Base-by-base conservation (phyloP, 2,329 filamentous ascomycete genomes). In the Colletotrichum eleusines region DNA sequence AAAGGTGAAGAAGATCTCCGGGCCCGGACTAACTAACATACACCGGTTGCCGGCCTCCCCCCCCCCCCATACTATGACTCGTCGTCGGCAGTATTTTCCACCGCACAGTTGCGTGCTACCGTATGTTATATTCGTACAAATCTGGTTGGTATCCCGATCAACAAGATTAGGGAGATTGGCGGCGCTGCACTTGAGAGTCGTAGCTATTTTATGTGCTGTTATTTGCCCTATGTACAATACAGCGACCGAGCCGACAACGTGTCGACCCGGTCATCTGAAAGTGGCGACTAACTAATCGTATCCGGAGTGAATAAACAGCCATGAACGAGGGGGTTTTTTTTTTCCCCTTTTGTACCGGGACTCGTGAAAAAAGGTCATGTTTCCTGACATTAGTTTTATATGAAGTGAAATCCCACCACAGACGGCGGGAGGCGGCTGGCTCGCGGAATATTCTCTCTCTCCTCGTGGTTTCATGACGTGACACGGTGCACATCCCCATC, bases 111-210 rank as follows among this genome's bases (percentile, higher is more conserved):
- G 26, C 6, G 23, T 18, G 23, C 23, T 8, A 23, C 12, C 5
- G 9, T 2, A 50, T 18, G 6, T 3, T 2, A n/a, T n/a, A n/a
- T n/a, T n/a, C n/a, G n/a, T n/a, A n/a, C n/a, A 28, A 3, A 2
- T 50, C 14, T 9, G 46, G 3, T 18, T 18, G 3, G 5, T 8
- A 8, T 28, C 6, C 12, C 46, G 14, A 26, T 50, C 12, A 9
- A 6, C 2, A 8, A 1, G 4, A 16, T 8, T 3, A 8, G 12
- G 7, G 2, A 8, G 46, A 28, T 28, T 28, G 11, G 23, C 12
- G 11, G 12, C 12, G 12, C 46, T 9, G 23, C 14, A 16, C 26
- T 28, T 3, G 2, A 1, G 12, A 28, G 23, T 12, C 46, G 46
- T 8, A 26, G 14, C 12, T 16, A 50, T 3, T 23, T 16, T 12